These are phyloP conservation scores for Meira miltonrushii DNA, from an alignment of 1,284 basidiomycete genomes.

Conservation along the genomic window DNA sequence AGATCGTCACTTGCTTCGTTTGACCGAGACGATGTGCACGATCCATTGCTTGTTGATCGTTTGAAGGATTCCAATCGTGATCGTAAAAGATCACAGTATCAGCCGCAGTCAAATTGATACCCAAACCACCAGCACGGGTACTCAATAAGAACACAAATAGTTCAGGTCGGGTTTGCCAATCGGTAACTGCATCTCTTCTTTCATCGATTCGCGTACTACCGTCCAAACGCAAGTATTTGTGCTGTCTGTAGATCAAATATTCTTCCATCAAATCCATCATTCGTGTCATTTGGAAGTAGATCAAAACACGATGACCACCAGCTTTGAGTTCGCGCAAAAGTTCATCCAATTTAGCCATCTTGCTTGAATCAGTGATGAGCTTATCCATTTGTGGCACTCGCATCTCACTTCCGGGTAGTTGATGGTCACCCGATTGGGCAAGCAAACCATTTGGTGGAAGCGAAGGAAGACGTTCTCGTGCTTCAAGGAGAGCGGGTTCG, in stretches of 20 bases:
- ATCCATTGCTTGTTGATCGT: slow-evolving; percentile 99
- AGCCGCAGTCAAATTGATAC: slow-evolving; percentile 96
- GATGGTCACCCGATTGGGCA: slow-evolving; percentile 64
- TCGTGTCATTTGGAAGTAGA: slow-evolving; percentile 99
- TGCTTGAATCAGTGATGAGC: slow-evolving; percentile 92
- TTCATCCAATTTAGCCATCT: slow-evolving; percentile 82
- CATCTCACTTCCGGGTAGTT: slow-evolving; percentile 79
- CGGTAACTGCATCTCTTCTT: slow-evolving; percentile 96
- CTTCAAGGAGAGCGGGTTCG: slow-evolving; percentile 57
- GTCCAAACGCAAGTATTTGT: slow-evolving; percentile 93
- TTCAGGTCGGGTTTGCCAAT: slow-evolving; percentile 91
- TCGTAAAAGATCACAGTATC: slow-evolving; percentile 89
- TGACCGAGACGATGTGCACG: slow-evolving; percentile 97
- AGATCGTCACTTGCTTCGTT: slow-evolving; percentile 97
- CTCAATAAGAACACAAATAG: slow-evolving; percentile 63
- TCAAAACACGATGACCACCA: slow-evolving; percentile 85
- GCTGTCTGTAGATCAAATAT: slow-evolving; percentile 93
- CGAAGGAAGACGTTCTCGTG: slow-evolving; percentile 60
- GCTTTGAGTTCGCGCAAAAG: slow-evolving; percentile 87
- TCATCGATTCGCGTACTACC: slow-evolving; percentile 93
- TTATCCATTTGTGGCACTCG: slow-evolving; percentile 91
- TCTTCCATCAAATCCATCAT: slow-evolving; percentile 99
- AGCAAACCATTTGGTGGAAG: slow-evolving; percentile 68
- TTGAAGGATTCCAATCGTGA: slow-evolving; percentile 92
- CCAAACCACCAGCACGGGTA: slow-evolving; percentile 92